Evolutionary conservation across 768 basidiomycete species (phyloP), one percentile per base, ranked within the genome.

Genomic region (Suillus luteus): DNA sequence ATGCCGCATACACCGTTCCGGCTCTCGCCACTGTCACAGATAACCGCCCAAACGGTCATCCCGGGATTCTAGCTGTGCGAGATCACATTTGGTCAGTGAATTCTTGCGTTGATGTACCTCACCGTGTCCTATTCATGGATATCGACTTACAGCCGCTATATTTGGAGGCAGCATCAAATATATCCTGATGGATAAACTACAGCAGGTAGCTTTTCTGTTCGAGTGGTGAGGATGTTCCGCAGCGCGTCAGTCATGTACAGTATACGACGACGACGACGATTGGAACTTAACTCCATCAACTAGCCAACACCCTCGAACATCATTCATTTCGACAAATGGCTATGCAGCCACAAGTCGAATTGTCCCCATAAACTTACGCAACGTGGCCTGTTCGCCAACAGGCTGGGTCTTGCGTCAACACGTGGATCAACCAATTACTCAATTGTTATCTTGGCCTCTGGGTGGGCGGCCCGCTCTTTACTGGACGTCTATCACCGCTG

Each of bases 401-500:
- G 15, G 49, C 10, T n/a, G 52, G 31, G 33, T n/a, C 38, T 24
- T 41, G 38, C 17, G 24, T 57, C 35, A 58, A 58, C 57, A 58
- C 57, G 38, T 58, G 24, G 24, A 58, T 58, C 57, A 41, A 6
- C 24, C 24, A 8, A 58, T 58, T 51, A 51, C 49, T 51, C 27
- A 17, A 58, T 27, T 58, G 38, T 58, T 41, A 58, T 41, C 57
- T 58, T 58, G 24, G 9, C 24, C 38, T 57, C 24, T 40, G 17
- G 11, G 38, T 27, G 17, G 17, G 57, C 37, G 24, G 40, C 19
- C 24, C 24, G 40, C 11, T 64, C 40, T 37, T 55, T 66, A 7
- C 58, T 61, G 31, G 62, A 68, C 37, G 22, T 43, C 37, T 22
- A 49, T 31, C 27, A n/a, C 51, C 40, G 37, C 14, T 35, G 27